Evolutionary conservation across 2,329 filamentous ascomycete genomes (phyloP), one percentile per base, ranked within the genome.

Genomic region (Nannizzia gypsea): DNA sequence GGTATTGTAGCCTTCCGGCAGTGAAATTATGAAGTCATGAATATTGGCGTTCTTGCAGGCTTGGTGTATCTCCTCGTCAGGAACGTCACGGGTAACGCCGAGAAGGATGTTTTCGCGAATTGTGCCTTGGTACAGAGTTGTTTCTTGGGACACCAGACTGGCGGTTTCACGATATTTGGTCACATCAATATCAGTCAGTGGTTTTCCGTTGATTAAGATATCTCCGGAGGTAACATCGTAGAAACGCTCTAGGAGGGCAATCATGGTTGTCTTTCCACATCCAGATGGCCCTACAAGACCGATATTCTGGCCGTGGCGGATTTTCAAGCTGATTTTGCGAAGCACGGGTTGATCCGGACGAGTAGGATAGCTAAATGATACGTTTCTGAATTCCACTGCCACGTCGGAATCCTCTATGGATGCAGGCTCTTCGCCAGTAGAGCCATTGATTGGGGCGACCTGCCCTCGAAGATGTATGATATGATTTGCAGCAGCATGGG

Each of bases 61-160:
- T 52, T 69, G 62, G 8, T 65, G 62, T 20, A 75, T 64, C 24
- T 72, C 61, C 5, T 70, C 65, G 2, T 73, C 70, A 4, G 67
- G 63, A 17, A 66, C 62, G 4, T 64, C 61, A 15, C 65, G 59
- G 17, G 61, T 61, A 5, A 66, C 56, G 17, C 85, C 86, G 0
- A 89, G 76, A 1, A 85, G 71, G 58, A 89, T 82, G 65, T 89
- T 89, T 62, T 90, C 86, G 17, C 82, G 79, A 20, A 90, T 78
- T 0, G 83, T 83, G 64, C 83, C 84, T 69, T 85, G 83, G 67
- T 88, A 90, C 0, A 91, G 77, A 0, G 84, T 85, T 6, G 88
- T 80, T 68, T 91, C 87, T 70, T 91, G 88, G 2, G 86, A 83
- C 0, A 91, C 88, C 0, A 91, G 79, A 1, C 86, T 85, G 11